Evolutionary conservation across 2,329 filamentous ascomycete species (phyloP).

Genomic region (Fusarium proliferatum): DNA sequence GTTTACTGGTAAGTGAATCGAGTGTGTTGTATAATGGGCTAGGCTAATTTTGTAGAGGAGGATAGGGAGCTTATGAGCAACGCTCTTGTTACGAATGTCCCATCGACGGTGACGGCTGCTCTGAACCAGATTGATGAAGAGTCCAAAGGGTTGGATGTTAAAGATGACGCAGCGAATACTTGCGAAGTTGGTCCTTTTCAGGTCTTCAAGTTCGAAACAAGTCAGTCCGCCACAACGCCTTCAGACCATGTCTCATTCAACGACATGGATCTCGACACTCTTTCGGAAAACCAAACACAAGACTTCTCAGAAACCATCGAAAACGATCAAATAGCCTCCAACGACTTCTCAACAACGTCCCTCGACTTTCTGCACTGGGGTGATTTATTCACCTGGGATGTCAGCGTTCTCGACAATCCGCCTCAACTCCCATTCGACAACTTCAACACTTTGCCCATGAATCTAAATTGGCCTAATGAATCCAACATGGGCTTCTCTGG

Average conservation of each 20-base stretch:
- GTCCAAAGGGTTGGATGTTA: slow-evolving; percentile 14
- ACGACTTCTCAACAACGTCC: slow-evolving; percentile 2
- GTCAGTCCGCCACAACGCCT: not conserved
- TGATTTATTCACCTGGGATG: slow-evolving; percentile 39
- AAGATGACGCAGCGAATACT: not conserved
- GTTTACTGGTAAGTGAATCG: slow-evolving; percentile 20
- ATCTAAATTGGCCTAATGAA: slow-evolving; percentile 22
- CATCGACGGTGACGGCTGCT: slow-evolving; percentile 32
- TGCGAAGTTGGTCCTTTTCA: slow-evolving; percentile 28
- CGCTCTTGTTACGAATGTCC: slow-evolving; percentile 15
- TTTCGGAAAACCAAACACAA: slow-evolving; percentile 9
- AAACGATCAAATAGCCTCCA: fast-evolving
- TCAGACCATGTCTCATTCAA: slow-evolving; percentile 22
- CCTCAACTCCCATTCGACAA: slow-evolving; percentile 15
- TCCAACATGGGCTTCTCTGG: slow-evolving; percentile 16
- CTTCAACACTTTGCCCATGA: slow-evolving; percentile 10
- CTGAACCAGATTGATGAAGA: slow-evolving; percentile 32
- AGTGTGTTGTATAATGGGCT: fast-evolving
- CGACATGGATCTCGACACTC: slow-evolving; percentile 19
- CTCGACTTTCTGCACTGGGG: slow-evolving; percentile 37
- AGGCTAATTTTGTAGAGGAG: not conserved
- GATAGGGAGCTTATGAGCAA: slow-evolving; percentile 33
- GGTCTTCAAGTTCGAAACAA: slow-evolving; percentile 34
- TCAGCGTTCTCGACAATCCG: slow-evolving; percentile 32
- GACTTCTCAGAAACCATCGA: slow-evolving; percentile 3